A percentile compares a stretch with the other conserved stretches of the same genome.
phyloP scores from a whole-genome alignment of 2,329 filamentous ascomycete genomes.

The Colletotrichum tabaci region DNA sequence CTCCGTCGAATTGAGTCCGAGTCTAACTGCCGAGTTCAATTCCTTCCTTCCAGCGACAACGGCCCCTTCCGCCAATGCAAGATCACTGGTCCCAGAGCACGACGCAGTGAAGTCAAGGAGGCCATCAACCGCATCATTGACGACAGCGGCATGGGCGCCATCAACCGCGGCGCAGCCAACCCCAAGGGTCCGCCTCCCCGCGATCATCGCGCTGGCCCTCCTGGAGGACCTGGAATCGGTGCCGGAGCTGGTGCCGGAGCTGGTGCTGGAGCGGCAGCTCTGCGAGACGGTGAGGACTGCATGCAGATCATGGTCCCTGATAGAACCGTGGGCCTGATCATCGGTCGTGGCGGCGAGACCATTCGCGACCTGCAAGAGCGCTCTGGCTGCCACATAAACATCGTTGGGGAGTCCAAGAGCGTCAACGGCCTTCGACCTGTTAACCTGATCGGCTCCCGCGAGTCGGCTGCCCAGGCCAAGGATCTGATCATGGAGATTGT shows the following conservation, averaged over 20 bases:
- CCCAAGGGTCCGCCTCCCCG: constrained; percentile 54
- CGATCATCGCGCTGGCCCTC: constrained; percentile 50
- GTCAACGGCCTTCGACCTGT: constrained; percentile 91
- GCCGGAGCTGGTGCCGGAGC: constrained; percentile 49
- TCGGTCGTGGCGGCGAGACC: constrained; percentile 93
- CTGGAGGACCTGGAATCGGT: constrained; percentile 49
- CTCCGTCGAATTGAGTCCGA: constrained; percentile 87
- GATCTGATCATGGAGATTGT: constrained; percentile 95
- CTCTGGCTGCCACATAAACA: constrained; percentile 96
- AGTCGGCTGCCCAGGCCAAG: constrained; percentile 83
- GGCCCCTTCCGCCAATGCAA: constrained; percentile 87
- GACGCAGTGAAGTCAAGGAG: constrained; percentile 82
- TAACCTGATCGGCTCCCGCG: constrained; percentile 86
- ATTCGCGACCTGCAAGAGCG: constrained; percentile 93
- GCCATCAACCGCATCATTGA: constrained; percentile 92
- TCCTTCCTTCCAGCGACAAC: constrained; percentile 82
- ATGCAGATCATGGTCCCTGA: constrained; percentile 96
- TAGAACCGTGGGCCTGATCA: constrained; percentile 92
- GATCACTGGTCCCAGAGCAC: constrained; percentile 81
- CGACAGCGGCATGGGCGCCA: constrained; percentile 75
- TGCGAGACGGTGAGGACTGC: constrained; percentile 86
- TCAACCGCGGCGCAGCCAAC: constrained; percentile 59
- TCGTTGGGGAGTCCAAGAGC: constrained; percentile 93
- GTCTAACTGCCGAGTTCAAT: constrained; percentile 88
- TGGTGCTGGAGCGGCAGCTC: constrained; percentile 55